phyloP scores from a whole-genome alignment of 805 yeast species.

The Wickerhamiella azyma region DNA sequence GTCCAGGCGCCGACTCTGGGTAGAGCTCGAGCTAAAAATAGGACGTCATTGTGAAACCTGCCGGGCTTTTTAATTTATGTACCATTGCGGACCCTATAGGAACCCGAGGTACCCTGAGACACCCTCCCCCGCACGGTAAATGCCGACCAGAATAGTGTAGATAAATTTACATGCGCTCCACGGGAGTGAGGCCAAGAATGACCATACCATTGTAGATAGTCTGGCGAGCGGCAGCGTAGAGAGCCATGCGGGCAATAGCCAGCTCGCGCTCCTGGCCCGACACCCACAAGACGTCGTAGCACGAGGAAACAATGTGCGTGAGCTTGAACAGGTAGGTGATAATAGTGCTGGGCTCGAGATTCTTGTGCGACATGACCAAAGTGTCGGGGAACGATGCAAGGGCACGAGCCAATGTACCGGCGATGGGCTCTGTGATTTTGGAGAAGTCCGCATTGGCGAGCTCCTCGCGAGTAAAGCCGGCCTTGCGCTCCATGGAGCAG shows the following conservation, averaged over 20 bases:
- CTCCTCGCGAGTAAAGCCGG: slow-evolving; percentile 26
- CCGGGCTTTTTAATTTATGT: too few relatives aligned
- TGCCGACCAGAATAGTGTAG: too few relatives aligned
- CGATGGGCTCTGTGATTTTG: slow-evolving; percentile 57
- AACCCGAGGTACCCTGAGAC: too few relatives aligned
- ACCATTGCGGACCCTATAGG: too few relatives aligned
- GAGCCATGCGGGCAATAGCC: slow-evolving; percentile 82
- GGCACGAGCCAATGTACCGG: slow-evolving; percentile 56
- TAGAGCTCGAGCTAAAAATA: too few relatives aligned
- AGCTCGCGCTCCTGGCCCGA: slow-evolving; percentile 84
- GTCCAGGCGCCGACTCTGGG: too few relatives aligned
- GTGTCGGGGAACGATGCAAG: slow-evolving; percentile 87
- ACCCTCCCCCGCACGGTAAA: too few relatives aligned
- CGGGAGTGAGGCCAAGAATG: slow-evolving; percentile 90
- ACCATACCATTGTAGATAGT: slow-evolving; percentile 81
- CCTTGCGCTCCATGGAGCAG: slow-evolving; percentile 84
- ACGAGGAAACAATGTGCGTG: slow-evolving; percentile 88
- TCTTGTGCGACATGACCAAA: slow-evolving; percentile 66
- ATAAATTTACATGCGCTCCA: slow-evolving; percentile 71
- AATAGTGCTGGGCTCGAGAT: slow-evolving; percentile 82
- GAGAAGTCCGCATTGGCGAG: slow-evolving; percentile 38
- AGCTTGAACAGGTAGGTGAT: slow-evolving; percentile 87
- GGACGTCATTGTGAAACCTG: too few relatives aligned
- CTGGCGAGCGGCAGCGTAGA: slow-evolving; percentile 80
- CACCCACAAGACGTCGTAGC: slow-evolving; percentile 92